Evolutionary conservation across 352 stramenopile species (phyloP), one percentile per base, ranked within the genome.

Genomic region (Phytophthora pluvialis): DNA sequence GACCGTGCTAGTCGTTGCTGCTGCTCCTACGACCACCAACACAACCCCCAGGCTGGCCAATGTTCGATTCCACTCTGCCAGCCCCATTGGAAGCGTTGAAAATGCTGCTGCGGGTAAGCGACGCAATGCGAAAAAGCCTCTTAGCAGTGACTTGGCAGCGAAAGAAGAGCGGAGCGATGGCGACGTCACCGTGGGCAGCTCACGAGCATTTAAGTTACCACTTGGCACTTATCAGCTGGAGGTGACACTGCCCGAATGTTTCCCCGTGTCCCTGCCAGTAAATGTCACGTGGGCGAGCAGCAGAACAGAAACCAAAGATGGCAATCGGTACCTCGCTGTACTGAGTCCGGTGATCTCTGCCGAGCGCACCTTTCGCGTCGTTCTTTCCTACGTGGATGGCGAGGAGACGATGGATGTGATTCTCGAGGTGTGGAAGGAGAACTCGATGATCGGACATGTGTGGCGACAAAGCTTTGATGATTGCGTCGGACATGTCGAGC

Each of bases 311-410:
- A 26, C 62, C 21, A 67, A 59, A 43, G 53, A 70, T 56, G 39
- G 42, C 4, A 73, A 73, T 50, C 65, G 48, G 6, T 67, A 75
- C 15, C 28, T 88, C 28, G 61, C 73, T 9, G 71, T 89, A 9
- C 29, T 91, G 18, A 77, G 77, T 38, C 72, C 78, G 16, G 10
- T 43, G 4, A 68, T 86, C 47, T 12, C 33, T 10, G 12, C 42
- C 4, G 31, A 63, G 3, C 25, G 57, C 11, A 60, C 60, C 3
- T 85, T 75, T 18, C 78, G 78, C 16, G 29, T 88, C n/a, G 46
- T 89, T n/a, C 77, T 90, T 36, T 82, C 77, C 29, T 82, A 70
- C 21, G 54, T 88, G 3, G 75, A 75, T 33, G 67, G 35, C 10
- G 29, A 54, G 1, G 32, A 65, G 5, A 69, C 33, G 7, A 81